Base-by-base conservation (phyloP, 2,329 filamentous ascomycete species). In the Oidium heveae region DNA sequence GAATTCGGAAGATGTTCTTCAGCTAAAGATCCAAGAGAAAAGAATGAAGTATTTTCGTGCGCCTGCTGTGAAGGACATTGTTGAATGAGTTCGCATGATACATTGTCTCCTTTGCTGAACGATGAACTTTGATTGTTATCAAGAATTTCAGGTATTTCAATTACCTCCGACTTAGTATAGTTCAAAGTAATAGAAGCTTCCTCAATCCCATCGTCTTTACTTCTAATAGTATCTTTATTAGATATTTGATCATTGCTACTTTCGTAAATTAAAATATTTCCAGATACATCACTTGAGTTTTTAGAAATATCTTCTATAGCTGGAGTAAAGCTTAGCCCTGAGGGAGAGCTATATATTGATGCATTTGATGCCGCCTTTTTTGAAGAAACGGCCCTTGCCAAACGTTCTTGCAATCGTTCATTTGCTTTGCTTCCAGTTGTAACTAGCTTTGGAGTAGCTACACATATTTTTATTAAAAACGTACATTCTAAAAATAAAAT, bases 331-430 rank as follows among this genome's bases (percentile, higher is more conserved):
- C 73, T 68, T 24, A 72, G 68, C 53, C 74, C 68, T n/a, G 74
- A 75, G 8, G 62, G 63, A 5, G 72, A 67, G 22, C 70, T 61
- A 34, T 70, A 71, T 50, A 72, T 73, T 8, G 71, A 70, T 69
- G 71, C 54, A 70, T 70, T 71, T 41, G 67, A 61, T 43, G 59
- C 65, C 2, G 70, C 65, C 56, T 74, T 76, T 63, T 83, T 86
- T 56, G 82, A 82, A 2, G 82, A 86, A 62, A 95, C 78, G 33
- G 88, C 91, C 63, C 86, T 85, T 33, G 89, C 89, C 57, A 98
- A 73, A 58, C 87, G 77, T 65, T 94, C 88, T 65, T 95, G 88
- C 46, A 98, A 72, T 54, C 87, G 79, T 61, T 93, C 87, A 67
- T 86, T 91, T 57, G 76, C 71, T 59, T 78, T 70, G 46, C 63